A percentile compares a stretch with the other conserved stretches of the same genome.
These are phyloP conservation scores for Trametes polyzona DNA, from an alignment of 1,284 basidiomycete genomes.

Conservation along the genomic window DNA sequence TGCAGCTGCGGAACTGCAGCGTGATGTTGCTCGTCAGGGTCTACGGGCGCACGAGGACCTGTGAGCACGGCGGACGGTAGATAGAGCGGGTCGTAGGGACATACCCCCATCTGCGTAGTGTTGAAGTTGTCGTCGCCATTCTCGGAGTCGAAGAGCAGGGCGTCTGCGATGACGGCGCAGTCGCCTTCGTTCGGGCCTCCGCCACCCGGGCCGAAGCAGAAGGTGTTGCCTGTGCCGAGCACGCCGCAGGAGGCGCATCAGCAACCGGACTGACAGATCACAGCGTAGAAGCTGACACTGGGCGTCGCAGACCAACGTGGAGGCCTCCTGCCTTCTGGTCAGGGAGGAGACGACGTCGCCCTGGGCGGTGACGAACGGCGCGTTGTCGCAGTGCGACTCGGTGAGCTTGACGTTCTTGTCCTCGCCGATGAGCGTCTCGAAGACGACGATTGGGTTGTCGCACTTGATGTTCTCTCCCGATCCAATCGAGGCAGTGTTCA, in stretches of 20 bases:
- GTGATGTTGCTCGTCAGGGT: slow-evolving; percentile 28
- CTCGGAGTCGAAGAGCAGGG: slow-evolving; percentile 49
- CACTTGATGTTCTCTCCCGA: slow-evolving; percentile 12
- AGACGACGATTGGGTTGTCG: slow-evolving; percentile 26
- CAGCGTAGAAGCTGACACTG: slow-evolving; percentile 37
- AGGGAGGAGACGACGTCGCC: slow-evolving; percentile 9
- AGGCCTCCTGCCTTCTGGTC: slow-evolving; percentile 28
- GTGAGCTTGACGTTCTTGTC: slow-evolving; percentile 41
- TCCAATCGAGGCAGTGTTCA: too few species aligned
- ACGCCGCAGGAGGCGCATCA: neutral
- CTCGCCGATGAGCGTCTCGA: slow-evolving; percentile 39
- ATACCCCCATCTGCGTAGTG: slow-evolving; percentile 16
- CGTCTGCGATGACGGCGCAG: slow-evolving; percentile 51
- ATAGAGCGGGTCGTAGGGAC: neutral
- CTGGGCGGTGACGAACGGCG: slow-evolving; percentile 10
- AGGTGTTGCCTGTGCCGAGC: slow-evolving; percentile 43
- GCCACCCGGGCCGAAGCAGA: slow-evolving; percentile 47
- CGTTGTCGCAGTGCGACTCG: slow-evolving; percentile 35
- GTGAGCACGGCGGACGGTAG: neutral
- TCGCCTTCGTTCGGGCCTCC: slow-evolving; percentile 52
- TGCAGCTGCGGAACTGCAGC: slow-evolving; percentile 33
- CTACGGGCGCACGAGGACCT: slow-evolving; percentile 6
- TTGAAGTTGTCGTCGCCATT: slow-evolving; percentile 42
- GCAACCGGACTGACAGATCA: neutral
- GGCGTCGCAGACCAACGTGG: slow-evolving; percentile 48